These are phyloP conservation scores for Apophysomyces elegans DNA, from an alignment of 371 early-diverging fungal genomes.

Conservation along the genomic window DNA sequence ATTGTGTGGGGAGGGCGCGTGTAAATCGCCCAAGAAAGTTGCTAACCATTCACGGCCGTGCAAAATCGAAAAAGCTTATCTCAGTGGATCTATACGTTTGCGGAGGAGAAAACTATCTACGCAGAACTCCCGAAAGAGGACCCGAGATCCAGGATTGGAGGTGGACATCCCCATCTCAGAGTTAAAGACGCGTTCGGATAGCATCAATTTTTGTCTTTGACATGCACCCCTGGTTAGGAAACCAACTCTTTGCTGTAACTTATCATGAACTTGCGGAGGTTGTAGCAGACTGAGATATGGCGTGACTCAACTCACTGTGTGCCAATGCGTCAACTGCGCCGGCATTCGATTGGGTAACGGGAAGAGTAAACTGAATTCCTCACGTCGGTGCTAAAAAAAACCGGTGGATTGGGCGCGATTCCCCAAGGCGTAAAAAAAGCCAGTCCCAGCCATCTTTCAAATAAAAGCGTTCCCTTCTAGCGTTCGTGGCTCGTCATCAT, in stretches of 20 bases:
- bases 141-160: background rate
- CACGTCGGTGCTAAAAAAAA: slow-evolving; percentile 8
- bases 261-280: background rate
- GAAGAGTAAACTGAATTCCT: slow-evolving; percentile 9
- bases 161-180: background rate
- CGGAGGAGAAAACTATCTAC: too few relatives aligned
- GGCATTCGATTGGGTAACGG: slow-evolving; percentile 7
- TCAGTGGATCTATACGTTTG: too few relatives aligned
- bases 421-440: background rate
- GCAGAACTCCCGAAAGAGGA: too few relatives aligned
- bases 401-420: slow-evolving; percentile 6
- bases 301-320: slow-evolving; percentile 1
- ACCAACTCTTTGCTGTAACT: background rate
- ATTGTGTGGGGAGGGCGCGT: too few relatives aligned
- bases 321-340: slow-evolving; percentile 11
- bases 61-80: too few relatives aligned
- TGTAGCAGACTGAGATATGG: slow-evolving; percentile 4
- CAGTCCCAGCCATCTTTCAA: slow-evolving; percentile 9
- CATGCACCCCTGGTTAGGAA: slow-evolving; percentile 9
- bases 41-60: too few relatives aligned
- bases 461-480: slow-evolving; percentile 4
- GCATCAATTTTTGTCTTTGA: background rate
- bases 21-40: too few relatives aligned
- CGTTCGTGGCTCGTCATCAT: background rate
- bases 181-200: background rate